A percentile compares a stretch with the other conserved stretches of the same genome.
These are phyloP conservation scores for Chamaenerion angustifolium DNA, from an alignment of 345 rosid species.

Conservation along the genomic window DNA sequence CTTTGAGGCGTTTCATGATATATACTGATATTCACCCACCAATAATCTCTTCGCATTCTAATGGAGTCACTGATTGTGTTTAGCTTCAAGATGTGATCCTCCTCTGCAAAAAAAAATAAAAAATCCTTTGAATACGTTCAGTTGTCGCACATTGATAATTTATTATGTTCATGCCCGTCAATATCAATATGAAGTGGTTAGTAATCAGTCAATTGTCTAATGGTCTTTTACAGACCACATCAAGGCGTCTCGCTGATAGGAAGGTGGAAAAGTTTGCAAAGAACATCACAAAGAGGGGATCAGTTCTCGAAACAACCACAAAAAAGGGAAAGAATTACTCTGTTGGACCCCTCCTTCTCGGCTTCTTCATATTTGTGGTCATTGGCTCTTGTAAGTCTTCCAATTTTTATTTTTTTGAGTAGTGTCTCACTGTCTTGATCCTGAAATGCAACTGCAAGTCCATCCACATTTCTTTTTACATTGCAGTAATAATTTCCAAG, in stretches of 20 bases:
- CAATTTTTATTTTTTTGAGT: not conserved
- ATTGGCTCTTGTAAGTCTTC: constrained; percentile 76
- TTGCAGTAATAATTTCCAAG: no score
- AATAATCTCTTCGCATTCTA: no score
- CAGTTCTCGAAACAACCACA: constrained; percentile 67
- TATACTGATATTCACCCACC: no score
- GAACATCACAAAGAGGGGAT: constrained; percentile 77
- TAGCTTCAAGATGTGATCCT: no score
- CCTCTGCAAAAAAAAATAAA: no score
- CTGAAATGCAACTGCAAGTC: not conserved
- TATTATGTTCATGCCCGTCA: no score
- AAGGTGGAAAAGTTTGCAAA: constrained; percentile 70
- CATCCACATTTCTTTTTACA: no score
- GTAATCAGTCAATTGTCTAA: no score
- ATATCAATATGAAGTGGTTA: not conserved
- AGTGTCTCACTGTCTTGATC: not conserved
- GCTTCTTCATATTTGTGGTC: constrained; percentile 87
- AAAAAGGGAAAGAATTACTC: constrained; percentile 88
- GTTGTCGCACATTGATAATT: no score
- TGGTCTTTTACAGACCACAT: constrained; percentile 48
- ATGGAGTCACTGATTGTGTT: no score
- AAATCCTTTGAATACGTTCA: no score
- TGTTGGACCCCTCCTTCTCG: constrained; percentile 83
- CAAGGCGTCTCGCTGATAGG: constrained; percentile 75
- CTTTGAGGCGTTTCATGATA: no score